Evolutionary conservation across 2,329 filamentous ascomycete species (phyloP).

Genomic region (Botryosphaeria agaves): DNA sequence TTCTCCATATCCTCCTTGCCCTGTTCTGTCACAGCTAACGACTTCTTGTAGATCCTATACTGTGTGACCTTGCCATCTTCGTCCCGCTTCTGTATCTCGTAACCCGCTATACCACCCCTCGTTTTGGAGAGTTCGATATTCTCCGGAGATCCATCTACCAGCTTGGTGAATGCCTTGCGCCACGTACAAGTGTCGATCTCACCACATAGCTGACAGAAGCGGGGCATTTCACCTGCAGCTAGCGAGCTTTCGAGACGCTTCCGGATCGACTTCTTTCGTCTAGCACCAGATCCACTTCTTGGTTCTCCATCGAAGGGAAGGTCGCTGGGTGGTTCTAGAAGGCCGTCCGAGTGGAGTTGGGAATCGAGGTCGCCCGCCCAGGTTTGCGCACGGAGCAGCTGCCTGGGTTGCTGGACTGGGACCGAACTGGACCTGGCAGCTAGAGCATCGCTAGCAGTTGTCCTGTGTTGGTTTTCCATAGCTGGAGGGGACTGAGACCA

Average conservation of each 20-base stretch:
- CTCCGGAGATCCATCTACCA: constrained; percentile 50
- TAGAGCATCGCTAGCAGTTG: too few species aligned
- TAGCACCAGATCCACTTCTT: constrained; percentile 38
- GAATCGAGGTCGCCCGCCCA: too few species aligned
- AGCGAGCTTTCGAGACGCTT: constrained; percentile 41
- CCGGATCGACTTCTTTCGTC: constrained; percentile 48
- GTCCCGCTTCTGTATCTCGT: constrained; percentile 49
- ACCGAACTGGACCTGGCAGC: too few species aligned
- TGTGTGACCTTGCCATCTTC: constrained; percentile 42
- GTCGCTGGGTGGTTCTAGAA: too few species aligned
- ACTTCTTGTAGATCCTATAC: constrained; percentile 68
- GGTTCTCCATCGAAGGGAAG: too few species aligned
- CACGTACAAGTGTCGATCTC: constrained; percentile 93
- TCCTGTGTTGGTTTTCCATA: too few species aligned
- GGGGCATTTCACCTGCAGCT: constrained; percentile 65
- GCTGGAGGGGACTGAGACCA: too few species aligned
- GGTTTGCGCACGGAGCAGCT: too few species aligned
- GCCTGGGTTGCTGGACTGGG: too few species aligned
- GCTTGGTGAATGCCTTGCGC: constrained; percentile 80
- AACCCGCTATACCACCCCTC: constrained; percentile 55
- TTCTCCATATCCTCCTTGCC: constrained; percentile 52
- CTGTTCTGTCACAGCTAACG: constrained; percentile 31
- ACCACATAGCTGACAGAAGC: constrained; percentile 83
- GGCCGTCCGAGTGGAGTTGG: too few species aligned
- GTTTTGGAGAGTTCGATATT: constrained; percentile 56